A percentile compares a stretch with the other conserved stretches of the same genome.
These are phyloP conservation scores for Malus fusca DNA, from an alignment of 306 rosid genomes.

Conservation along the genomic window DNA sequence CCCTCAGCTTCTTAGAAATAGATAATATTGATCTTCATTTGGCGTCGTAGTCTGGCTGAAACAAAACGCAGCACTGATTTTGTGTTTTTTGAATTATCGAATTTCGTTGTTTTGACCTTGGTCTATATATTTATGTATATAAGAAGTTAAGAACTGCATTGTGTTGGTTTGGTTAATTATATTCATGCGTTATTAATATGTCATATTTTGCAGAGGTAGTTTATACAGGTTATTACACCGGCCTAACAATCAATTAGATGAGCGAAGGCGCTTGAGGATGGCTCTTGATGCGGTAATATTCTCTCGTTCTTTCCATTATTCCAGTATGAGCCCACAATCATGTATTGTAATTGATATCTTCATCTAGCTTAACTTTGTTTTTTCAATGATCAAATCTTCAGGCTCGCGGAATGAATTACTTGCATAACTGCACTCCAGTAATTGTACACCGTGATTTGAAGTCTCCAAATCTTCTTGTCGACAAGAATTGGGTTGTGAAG, in stretches of 20 bases:
- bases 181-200: slow-evolving; percentile 3
- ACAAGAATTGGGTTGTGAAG: slow-evolving; percentile 85
- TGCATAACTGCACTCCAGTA: slow-evolving; percentile 75
- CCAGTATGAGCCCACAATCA: slow-evolving; percentile 7
- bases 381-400: slow-evolving; percentile 29
- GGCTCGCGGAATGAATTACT: slow-evolving; percentile 97
- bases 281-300: slow-evolving; percentile 85
- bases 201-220: slow-evolving; percentile 76
- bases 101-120: neutral
- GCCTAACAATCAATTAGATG: slow-evolving; percentile 86
- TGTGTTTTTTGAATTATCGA: neutral
- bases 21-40: too few relatives aligned
- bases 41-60: neutral
- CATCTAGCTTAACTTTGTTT: slow-evolving; percentile 2
- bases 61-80: neutral
- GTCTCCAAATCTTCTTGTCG: slow-evolving; percentile 94
- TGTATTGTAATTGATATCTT: slow-evolving; percentile 6
- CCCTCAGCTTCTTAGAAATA: neutral
- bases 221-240: slow-evolving; percentile 86
- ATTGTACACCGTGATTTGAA: slow-evolving; percentile 93
- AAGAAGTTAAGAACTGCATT: neutral
- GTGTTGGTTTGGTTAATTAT: slow-evolving; percentile 6
- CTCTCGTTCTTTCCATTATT: slow-evolving; percentile 14
- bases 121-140: neutral
- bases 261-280: slow-evolving; percentile 80